Conservation (phyloP, 306 rosid genomes). For the Glycine soja region DNA sequence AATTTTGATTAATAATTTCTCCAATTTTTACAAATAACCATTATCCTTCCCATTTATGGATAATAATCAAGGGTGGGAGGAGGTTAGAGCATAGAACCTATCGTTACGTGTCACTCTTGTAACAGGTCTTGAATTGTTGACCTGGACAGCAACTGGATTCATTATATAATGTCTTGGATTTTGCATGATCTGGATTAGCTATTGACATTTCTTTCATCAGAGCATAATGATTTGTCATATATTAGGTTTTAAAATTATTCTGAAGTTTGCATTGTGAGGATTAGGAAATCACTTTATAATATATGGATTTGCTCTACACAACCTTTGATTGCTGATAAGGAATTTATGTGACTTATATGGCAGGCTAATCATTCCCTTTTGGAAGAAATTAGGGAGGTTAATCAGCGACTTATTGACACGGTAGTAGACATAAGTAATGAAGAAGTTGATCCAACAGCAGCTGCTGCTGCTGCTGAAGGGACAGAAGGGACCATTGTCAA, state of each 20-base stretch:
- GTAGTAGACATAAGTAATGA: conserved; percentile 85
- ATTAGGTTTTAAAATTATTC: conserved; percentile 13
- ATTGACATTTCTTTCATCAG: background rate
- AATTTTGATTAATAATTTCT: background rate
- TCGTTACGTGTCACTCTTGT: background rate
- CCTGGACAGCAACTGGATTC: background rate
- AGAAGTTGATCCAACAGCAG: conserved; percentile 82
- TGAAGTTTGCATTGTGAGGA: conserved; percentile 20
- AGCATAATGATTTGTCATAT: background rate
- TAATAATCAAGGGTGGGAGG: conserved; percentile 11
- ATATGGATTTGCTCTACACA: conserved; percentile 5
- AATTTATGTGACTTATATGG: conserved; percentile 42
- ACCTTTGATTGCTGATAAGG: conserved; percentile 39
- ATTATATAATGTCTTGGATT: conserved; percentile 9
- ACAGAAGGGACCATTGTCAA: conserved; percentile 92
- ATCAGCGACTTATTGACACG: conserved; percentile 91
- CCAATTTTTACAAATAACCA: background rate
- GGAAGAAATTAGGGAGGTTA: conserved; percentile 95
- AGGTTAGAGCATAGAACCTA: conserved; percentile 4
- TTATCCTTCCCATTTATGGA: conserved; percentile 1
- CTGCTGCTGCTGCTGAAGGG: conserved; percentile 77
- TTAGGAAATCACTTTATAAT: conserved; percentile 7
- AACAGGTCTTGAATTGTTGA: conserved; percentile 5
- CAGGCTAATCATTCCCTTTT: conserved; percentile 91
- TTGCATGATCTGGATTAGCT: conserved; percentile 30